These are phyloP conservation scores for Jimgerdemannia lactiflua DNA, from an alignment of 192 early-diverging fungal species.

Conservation along the genomic window DNA sequence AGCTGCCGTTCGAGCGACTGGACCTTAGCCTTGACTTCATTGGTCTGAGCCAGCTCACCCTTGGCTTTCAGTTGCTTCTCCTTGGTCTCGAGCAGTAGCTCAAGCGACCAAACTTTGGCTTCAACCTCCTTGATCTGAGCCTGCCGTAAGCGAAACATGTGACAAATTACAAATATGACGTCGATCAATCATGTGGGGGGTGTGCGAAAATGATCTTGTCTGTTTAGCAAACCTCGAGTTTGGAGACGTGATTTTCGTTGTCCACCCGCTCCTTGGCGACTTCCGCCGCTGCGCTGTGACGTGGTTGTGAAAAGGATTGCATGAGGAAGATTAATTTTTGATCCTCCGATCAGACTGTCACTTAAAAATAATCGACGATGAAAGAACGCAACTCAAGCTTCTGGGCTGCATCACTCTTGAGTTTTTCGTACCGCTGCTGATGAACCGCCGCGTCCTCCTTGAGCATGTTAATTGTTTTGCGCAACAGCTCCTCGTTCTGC, in stretches of 20 bases:
- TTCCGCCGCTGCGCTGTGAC: background rate
- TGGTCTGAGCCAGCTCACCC: conserved; percentile 4
- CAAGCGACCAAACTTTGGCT: background rate
- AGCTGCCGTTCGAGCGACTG: conserved; percentile 6
- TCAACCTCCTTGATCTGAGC: background rate
- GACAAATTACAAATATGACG: background rate
- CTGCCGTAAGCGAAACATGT: background rate
- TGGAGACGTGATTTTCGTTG: background rate
- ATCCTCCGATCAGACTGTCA: too few species aligned
- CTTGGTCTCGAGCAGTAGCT: conserved; percentile 14
- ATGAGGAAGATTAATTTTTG: too few species aligned
- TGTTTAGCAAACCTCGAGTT: background rate
- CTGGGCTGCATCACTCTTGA: background rate
- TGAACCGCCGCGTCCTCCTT: background rate
- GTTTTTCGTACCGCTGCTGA: background rate
- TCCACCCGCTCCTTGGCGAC: background rate
- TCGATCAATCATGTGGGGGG: too few species aligned
- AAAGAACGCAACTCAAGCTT: background rate
- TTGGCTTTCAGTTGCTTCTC: conserved; percentile 18
- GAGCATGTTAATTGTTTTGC: background rate
- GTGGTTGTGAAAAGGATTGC: background rate
- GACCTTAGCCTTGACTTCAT: background rate
- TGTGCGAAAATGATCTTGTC: too few species aligned
- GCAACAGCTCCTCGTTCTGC: background rate
- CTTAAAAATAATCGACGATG: too few species aligned